phyloP scores from a whole-genome alignment of 768 basidiomycete species.

The Asterophora lycoperdoides region DNA sequence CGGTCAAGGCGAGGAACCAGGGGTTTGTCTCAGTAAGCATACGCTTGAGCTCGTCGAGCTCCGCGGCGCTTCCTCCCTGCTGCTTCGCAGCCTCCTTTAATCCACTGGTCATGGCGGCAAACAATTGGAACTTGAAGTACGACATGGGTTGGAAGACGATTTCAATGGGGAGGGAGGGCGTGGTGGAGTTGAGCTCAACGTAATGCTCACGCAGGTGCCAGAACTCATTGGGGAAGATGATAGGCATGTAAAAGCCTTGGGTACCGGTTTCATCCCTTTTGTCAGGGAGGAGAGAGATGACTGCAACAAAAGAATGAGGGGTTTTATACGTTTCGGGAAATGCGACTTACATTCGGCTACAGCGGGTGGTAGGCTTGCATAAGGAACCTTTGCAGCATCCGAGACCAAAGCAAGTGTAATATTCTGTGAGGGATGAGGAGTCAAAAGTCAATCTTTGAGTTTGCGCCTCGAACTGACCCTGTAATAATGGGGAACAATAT shows the following conservation, averaged over 20 bases:
- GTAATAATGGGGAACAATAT: slow-evolving; percentile 84
- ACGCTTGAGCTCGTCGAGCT: slow-evolving; percentile 93
- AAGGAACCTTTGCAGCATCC: slow-evolving; percentile 54
- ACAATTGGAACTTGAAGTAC: slow-evolving; percentile 83
- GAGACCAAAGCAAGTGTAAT: slow-evolving; percentile 84
- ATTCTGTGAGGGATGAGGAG: slow-evolving; percentile 46
- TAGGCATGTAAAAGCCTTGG: slow-evolving; percentile 76
- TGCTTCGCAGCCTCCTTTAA: slow-evolving; percentile 85
- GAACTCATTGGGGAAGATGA: slow-evolving; percentile 92
- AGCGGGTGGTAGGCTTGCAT: slow-evolving; percentile 52
- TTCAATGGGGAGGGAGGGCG: slow-evolving; percentile 70
- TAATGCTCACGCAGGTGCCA: slow-evolving; percentile 86
- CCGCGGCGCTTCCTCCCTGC: slow-evolving; percentile 60
- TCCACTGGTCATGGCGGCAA: slow-evolving; percentile 77
- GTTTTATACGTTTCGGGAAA: background rate
- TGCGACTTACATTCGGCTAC: slow-evolving; percentile 54
- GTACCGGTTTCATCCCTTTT: slow-evolving; percentile 61
- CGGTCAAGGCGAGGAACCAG: slow-evolving; percentile 83
- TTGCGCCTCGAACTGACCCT: slow-evolving; percentile 44
- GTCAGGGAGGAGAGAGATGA: slow-evolving; percentile 57
- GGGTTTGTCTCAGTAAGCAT: slow-evolving; percentile 90
- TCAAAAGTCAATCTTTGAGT: slow-evolving; percentile 4
- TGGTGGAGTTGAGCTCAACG: slow-evolving; percentile 81
- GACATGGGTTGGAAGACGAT: slow-evolving; percentile 84
- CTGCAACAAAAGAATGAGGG: slow-evolving; percentile 33